Conservation (phyloP, 2,329 filamentous ascomycete species). For the Magnaporthiopsis incrustans region DNA sequence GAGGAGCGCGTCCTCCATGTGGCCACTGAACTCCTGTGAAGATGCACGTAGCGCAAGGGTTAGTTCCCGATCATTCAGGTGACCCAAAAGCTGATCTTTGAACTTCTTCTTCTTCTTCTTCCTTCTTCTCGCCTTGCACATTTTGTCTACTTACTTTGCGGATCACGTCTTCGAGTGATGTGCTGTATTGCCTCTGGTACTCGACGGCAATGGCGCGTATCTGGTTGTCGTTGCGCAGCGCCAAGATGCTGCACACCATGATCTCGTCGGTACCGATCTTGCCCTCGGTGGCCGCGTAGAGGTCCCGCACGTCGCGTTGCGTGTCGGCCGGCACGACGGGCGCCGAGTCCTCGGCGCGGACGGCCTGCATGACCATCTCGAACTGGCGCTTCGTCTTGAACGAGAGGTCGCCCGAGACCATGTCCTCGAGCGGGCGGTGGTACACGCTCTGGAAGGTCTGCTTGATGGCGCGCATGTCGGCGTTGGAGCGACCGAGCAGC, state of each 20-base stretch:
- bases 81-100: neutral
- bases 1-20: slow-evolving; percentile 81
- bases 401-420: slow-evolving; percentile 71
- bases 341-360: slow-evolving; percentile 67
- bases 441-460: slow-evolving; percentile 62
- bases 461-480: slow-evolving; percentile 84
- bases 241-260: slow-evolving; percentile 71
- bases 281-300: slow-evolving; percentile 72
- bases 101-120: neutral
- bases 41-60: neutral
- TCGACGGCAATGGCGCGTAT: slow-evolving; percentile 71
- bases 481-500: slow-evolving; percentile 74
- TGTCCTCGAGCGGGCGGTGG: slow-evolving; percentile 57
- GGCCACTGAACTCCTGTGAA: slow-evolving; percentile 69
- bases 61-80: neutral
- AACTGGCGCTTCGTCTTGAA: slow-evolving; percentile 84
- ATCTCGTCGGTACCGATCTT: slow-evolving; percentile 66
- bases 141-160: slow-evolving; percentile 44
- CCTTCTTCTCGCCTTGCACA: no score
- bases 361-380: slow-evolving; percentile 67
- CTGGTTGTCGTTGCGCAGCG: slow-evolving; percentile 69
- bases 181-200: slow-evolving; percentile 67
- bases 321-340: slow-evolving; percentile 67
- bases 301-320: slow-evolving; percentile 65
- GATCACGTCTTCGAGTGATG: slow-evolving; percentile 64